These are phyloP conservation scores for Tolypocladium inflatum DNA, from an alignment of 2,329 filamentous ascomycete genomes.

Conservation along the genomic window DNA sequence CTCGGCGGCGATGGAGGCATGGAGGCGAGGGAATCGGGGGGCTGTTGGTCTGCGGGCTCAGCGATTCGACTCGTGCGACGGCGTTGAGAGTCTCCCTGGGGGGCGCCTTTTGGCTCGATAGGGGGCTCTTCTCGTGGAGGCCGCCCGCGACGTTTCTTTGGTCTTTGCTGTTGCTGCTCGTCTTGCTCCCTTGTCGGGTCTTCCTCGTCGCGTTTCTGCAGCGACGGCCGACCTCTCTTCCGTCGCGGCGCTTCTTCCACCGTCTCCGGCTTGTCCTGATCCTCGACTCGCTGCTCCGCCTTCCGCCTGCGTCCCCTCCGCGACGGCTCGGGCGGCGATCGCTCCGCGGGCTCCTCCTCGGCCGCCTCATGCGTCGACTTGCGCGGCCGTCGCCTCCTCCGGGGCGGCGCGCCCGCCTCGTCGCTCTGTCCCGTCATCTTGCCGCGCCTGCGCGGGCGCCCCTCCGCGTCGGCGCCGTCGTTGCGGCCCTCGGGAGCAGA, in stretches of 20 bases:
- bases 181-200: constrained; percentile 1
- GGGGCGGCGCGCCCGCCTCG: constrained; percentile 17
- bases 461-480: constrained; percentile 14
- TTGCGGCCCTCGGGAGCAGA: constrained; percentile 5
- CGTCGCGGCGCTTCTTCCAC: neutral
- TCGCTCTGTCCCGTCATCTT: constrained; percentile 13
- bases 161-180: neutral
- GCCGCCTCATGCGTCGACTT: neutral
- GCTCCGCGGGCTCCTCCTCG: constrained; percentile 1
- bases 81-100: neutral
- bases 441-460: constrained; percentile 16
- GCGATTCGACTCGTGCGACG: neutral
- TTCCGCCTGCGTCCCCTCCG: constrained; percentile 1
- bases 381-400: neutral
- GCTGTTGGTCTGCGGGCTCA: constrained; percentile 8
- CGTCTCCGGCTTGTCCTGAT: constrained; percentile 6
- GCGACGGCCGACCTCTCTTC: constrained; percentile 11
- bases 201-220: constrained; percentile 1
- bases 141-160: neutral
- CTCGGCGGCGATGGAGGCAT: constrained; percentile 18
- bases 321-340: constrained; percentile 1
- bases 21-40: constrained; percentile 4
- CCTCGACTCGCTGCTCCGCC: neutral
- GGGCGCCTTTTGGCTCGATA: neutral
- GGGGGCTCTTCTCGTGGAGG: neutral